phyloP scores from a whole-genome alignment of 2,329 filamentous ascomycete genomes.

The Aureobasidium musti region DNA sequence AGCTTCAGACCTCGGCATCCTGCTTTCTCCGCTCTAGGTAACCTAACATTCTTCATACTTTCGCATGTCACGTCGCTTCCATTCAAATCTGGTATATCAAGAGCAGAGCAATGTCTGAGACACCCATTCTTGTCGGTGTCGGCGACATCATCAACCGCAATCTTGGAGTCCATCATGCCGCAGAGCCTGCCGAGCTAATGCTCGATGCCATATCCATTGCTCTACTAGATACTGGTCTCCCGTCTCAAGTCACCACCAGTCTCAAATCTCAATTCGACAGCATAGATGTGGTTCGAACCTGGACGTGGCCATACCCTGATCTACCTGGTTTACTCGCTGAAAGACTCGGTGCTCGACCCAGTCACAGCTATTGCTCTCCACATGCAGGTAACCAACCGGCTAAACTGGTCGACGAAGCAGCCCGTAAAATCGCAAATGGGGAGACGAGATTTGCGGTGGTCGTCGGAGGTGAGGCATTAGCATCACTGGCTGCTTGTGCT shows the following conservation, averaged over 20 bases:
- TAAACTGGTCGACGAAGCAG: slow-evolving; percentile 64
- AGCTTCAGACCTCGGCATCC: slow-evolving; percentile 26
- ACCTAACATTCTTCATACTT: background rate
- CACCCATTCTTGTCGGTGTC: slow-evolving; percentile 63
- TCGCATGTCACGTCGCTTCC: background rate
- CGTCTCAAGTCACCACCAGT: slow-evolving; percentile 35
- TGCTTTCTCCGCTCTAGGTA: slow-evolving; percentile 24
- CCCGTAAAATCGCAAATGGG: slow-evolving; percentile 57
- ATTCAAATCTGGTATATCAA: no score
- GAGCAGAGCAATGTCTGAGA: slow-evolving; percentile 29
- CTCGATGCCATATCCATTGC: slow-evolving; percentile 57
- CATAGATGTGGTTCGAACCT: slow-evolving; percentile 61
- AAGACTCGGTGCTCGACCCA: slow-evolving; percentile 52
- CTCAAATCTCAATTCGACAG: slow-evolving; percentile 57
- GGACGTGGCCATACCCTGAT: slow-evolving; percentile 67
- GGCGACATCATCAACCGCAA: slow-evolving; percentile 63
- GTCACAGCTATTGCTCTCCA: slow-evolving; percentile 55
- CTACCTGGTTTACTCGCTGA: slow-evolving; percentile 57
- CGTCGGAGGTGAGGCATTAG: slow-evolving; percentile 65
- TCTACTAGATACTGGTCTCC: slow-evolving; percentile 52
- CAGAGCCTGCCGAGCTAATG: slow-evolving; percentile 63
- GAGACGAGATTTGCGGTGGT: slow-evolving; percentile 60
- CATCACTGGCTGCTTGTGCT: slow-evolving; percentile 57
- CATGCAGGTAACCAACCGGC: slow-evolving; percentile 67
- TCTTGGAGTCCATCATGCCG: slow-evolving; percentile 53